Evolutionary conservation across 352 stramenopile species (phyloP).

Genomic region (Phytophthora uliginosa): DNA sequence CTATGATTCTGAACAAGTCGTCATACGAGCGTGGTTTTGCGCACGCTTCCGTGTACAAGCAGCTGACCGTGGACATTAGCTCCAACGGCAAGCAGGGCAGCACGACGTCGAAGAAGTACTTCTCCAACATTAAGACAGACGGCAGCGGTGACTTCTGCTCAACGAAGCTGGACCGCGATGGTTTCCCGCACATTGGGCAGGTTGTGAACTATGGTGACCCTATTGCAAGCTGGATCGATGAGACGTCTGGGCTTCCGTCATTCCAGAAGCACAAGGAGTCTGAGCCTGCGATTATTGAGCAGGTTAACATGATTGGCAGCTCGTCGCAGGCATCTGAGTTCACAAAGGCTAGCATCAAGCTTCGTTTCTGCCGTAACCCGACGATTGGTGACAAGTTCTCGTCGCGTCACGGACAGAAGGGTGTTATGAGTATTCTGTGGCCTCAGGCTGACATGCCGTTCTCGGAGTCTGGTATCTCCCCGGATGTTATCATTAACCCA

Average conservation of each 20-base stretch:
- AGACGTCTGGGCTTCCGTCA: conserved; percentile 91
- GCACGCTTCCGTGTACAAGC: conserved; percentile 99
- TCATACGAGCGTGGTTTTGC: conserved; percentile 99
- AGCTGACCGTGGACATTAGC: conserved; percentile 94
- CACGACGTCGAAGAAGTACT: conserved; percentile 88
- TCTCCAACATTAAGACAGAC: conserved; percentile 94
- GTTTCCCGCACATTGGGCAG: conserved; percentile 97
- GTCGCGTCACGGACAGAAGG: conserved; percentile 99
- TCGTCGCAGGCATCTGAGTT: conserved; percentile 78
- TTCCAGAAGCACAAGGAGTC: conserved; percentile 98
- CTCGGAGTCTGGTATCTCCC: conserved; percentile 98
- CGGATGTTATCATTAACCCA: conserved; percentile 99
- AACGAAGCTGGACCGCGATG: conserved; percentile 95
- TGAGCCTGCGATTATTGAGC: conserved; percentile 98
- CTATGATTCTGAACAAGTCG: conserved; percentile 99
- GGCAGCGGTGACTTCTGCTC: conserved; percentile 69
- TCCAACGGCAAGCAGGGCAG: conserved; percentile 71
- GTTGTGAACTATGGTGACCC: conserved; percentile 96
- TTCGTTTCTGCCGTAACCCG: conserved; percentile 99
- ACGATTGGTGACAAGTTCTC: conserved; percentile 99
- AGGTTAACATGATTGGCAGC: conserved; percentile 90
- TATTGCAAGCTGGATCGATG: conserved; percentile 97
- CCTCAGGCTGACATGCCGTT: conserved; percentile 99
- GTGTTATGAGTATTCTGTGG: conserved; percentile 99
- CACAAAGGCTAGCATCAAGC: conserved; percentile 95